Base-by-base conservation (phyloP, 805 yeast species). In the Soucietia sequanensis region DNA sequence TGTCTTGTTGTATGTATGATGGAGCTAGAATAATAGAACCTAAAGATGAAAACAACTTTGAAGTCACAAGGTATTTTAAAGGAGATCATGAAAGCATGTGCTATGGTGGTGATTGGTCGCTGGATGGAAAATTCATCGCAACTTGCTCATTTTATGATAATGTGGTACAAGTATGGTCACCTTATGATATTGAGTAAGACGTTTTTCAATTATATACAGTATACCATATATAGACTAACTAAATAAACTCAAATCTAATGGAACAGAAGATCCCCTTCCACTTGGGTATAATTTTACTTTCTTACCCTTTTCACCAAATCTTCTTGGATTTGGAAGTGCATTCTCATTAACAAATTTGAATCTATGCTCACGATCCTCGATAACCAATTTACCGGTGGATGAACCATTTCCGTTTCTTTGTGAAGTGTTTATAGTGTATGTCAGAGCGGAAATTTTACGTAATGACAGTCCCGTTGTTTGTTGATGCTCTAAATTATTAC, bases 131-230 rank as follows among this genome's bases (percentile, higher is more conserved):
- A 1, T 46, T 56, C 4, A 75, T 84, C 6, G 83, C 78, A 3
- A 89, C 96, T 1, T 91, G 97, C 56, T 88, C 96, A 36, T 91
- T 91, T 57, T 91, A 91, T 62, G 99, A 91, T 57, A 76, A 76
- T 35, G 77, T 84, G 13, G 72, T 91, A 2, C 96, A 90, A 43
- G 56, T 72, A 20, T 91, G 98, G 98, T 47, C 54, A 39, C 63
- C 62, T 15, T 30, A 38, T 15, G 33, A 26, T 11, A 11, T 21
- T 21, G 23, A 21, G 23, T 8, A 26, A 12, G 11, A 26, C 15
- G 5, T 10, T n/a, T n/a, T n/a, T n/a, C n/a, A n/a, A n/a, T n/a
- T n/a, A 8, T 11, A 21, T 21, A 21, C 23, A 9, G 11, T 21
- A 21, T 21, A 21, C 23, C 23, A 11, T 9, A 9, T 21, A 8